Evolutionary conservation across 441 rosid genomes (phyloP).

Genomic region (Eruca vesicaria): DNA sequence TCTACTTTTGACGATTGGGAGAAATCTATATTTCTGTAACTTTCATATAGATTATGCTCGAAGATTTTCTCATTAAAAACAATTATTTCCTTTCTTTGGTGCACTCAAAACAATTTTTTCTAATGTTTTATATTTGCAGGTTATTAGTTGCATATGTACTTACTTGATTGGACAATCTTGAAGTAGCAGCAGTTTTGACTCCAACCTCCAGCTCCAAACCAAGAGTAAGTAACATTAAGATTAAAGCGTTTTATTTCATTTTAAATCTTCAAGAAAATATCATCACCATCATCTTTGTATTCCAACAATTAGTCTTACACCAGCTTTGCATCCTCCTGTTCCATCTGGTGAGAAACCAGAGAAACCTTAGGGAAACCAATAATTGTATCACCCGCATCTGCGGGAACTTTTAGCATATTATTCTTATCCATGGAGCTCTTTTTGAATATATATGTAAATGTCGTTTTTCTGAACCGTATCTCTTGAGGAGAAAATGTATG

Average conservation of each 20-base stretch:
- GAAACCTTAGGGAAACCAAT: constrained; percentile 51
- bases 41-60: background rate
- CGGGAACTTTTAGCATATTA: background rate
- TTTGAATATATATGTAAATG: background rate
- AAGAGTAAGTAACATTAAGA: constrained; percentile 53
- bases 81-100: background rate
- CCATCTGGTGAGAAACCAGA: constrained; percentile 67
- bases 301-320: constrained; percentile 59
- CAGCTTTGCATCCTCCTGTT: constrained; percentile 56
- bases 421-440: background rate
- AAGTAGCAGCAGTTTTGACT: constrained; percentile 81
- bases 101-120: background rate
- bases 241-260: background rate
- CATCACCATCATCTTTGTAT: constrained; percentile 13
- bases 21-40: background rate
- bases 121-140: constrained; percentile 47
- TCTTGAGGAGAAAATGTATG: background rate
- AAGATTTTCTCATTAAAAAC: background rate
- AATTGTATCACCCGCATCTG: background rate
- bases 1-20: constrained; percentile 83
- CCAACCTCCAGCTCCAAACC: constrained; percentile 56
- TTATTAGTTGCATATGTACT: constrained; percentile 91
- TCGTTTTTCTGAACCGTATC: background rate
- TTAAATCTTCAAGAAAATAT: background rate
- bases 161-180: constrained; percentile 94